Evolutionary conservation across 1,284 basidiomycete genomes (phyloP).

Genomic region (Ganoderma lucidum): DNA sequence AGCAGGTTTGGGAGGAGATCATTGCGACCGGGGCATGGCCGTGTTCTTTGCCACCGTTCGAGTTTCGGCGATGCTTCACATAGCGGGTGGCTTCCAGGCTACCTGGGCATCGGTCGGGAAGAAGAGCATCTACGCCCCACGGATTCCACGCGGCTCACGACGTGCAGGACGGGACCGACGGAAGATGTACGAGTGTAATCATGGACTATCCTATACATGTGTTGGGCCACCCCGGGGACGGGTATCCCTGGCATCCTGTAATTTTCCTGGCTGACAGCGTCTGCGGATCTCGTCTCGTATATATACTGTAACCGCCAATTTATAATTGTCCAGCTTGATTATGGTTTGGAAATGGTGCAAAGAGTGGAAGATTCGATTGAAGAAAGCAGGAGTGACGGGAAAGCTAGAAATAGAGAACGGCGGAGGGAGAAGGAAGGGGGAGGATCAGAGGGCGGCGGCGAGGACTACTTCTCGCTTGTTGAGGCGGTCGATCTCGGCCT

Average conservation of each 20-base stretch:
- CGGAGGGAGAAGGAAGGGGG: neutral
- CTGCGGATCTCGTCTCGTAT: neutral
- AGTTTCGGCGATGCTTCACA: constrained; percentile 43
- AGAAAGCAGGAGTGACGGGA: constrained; percentile 4
- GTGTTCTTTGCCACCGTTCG: constrained; percentile 50
- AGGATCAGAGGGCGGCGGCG: constrained; percentile 48
- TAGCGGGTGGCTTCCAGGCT: constrained; percentile 27
- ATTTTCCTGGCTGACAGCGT: constrained; percentile 6
- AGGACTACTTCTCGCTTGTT: constrained; percentile 67
- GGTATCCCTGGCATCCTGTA: constrained; percentile 22
- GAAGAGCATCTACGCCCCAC: neutral
- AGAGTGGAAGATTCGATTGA: neutral
- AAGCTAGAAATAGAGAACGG: constrained; percentile 24
- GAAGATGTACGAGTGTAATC: constrained; percentile 20
- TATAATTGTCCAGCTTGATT: constrained; percentile 6
- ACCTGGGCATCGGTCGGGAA: neutral
- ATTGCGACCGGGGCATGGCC: constrained; percentile 61
- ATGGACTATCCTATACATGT: constrained; percentile 7
- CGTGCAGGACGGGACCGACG: constrained; percentile 11
- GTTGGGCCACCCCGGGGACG: constrained; percentile 9
- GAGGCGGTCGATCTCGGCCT: constrained; percentile 72
- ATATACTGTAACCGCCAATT: constrained; percentile 13
- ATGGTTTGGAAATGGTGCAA: neutral
- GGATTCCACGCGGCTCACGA: neutral
- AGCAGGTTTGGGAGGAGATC: constrained; percentile 57